Evolutionary conservation across 2,329 filamentous ascomycete species (phyloP), one percentile per base, ranked within the genome.

Genomic region (Aspergillus japonicus): DNA sequence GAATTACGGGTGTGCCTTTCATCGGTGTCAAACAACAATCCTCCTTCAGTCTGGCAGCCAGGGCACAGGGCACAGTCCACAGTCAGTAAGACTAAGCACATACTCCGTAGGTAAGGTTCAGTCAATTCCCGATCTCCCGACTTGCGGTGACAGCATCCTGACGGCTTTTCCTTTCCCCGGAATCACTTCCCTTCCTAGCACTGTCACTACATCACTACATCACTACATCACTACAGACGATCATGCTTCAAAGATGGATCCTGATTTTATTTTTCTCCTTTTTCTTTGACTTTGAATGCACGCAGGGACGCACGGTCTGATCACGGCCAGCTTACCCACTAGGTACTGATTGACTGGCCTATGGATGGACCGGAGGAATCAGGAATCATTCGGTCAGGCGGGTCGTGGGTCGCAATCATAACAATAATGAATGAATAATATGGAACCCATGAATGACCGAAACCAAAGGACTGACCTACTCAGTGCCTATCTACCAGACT

Each of bases 321-420:
- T 26, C 26, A 26, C 26, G 5, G 8, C 26, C 26, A 26, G 6
- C 7, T 26, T 35, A 35, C 33, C 33, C 14, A 35, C 33, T 14
- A 21, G 21, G 21, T 21, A 35, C 10, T 14, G 33, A 42, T 14
- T 14, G 14, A 42, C 39, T n/a, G 31, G 50, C 47, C 51, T 51
- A 44, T 44, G 47, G 29, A 42, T 51, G 50, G 35, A 47, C 44
- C 56, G 50, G 35, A 47, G 53, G 57, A 31, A 53, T 58, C 51
- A 61, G 61, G 56, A 64, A 58, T 42, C 16, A 48, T 64, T 26
- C 52, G 64, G 62, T 64, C 64, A 63, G 62, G 64, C 62, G 64
- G 64, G 64, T 60, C 64, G 58, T 62, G 57, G 61, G 59, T 61
- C 60, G 58, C 55, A 61, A 59, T 51, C 52, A 56, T 56, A 58